Conservation (phyloP, 1,139 yeast genomes). For the Scheffersomyces cryptocercus region DNA sequence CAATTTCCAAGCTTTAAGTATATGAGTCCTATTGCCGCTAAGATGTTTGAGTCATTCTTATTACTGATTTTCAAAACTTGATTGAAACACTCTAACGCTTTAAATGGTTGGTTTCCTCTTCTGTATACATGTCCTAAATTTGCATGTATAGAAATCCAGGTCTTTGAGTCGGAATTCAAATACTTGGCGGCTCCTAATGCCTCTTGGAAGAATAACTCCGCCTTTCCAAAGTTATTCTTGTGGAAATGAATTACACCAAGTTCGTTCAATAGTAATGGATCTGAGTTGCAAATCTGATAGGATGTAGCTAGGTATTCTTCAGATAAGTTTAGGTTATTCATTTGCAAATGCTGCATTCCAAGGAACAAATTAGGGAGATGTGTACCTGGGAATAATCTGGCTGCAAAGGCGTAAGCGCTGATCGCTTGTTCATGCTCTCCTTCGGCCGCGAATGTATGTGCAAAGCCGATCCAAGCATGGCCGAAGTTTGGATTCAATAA, state of each 20-base stretch:
- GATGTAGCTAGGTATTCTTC: constrained; percentile 84
- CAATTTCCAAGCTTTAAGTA: constrained; percentile 68
- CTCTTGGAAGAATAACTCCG: constrained; percentile 69
- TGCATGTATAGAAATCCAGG: constrained; percentile 84
- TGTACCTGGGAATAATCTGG: constrained; percentile 90
- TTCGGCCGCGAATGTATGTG: constrained; percentile 96
- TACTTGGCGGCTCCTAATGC: constrained; percentile 73
- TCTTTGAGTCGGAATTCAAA: constrained; percentile 75
- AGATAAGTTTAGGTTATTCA: constrained; percentile 79
- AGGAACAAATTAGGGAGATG: constrained; percentile 87
- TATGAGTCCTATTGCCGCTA: constrained; percentile 83
- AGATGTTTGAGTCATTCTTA: constrained; percentile 67
- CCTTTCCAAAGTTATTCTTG: constrained; percentile 63
- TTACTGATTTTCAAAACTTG: constrained; percentile 72
- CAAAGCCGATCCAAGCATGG: constrained; percentile 98
- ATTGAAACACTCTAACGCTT: constrained; percentile 74
- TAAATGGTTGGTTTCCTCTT: constrained; percentile 58
- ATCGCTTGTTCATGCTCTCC: constrained; percentile 99
- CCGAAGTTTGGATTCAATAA: constrained; percentile 87
- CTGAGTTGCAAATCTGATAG: constrained; percentile 74
- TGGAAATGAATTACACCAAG: constrained; percentile 89
- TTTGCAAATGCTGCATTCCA: constrained; percentile 94
- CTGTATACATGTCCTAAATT: constrained; percentile 92
- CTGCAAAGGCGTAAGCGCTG: constrained; percentile 95
- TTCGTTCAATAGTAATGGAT: constrained; percentile 87